Conservation (phyloP, 192 early-diverging fungal species). For the Coemansia sp. region DNA sequence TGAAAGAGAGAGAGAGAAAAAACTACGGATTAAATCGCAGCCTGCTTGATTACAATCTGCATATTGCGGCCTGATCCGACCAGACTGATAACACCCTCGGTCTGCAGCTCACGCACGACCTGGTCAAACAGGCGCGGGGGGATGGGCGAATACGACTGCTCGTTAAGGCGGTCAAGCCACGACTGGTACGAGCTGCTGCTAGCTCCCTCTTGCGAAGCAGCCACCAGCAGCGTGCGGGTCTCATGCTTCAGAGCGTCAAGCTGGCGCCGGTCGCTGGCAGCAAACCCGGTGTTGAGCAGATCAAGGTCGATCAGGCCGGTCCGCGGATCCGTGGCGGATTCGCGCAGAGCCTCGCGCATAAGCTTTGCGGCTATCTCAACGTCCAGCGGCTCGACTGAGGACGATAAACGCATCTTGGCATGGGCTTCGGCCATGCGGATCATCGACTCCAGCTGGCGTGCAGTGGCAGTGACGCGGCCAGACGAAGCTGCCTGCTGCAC, state of each 20-base stretch:
- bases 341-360: conserved; percentile 84
- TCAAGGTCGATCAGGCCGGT: conserved; percentile 95
- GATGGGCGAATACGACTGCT: conserved; percentile 50
- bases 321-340: conserved; percentile 86
- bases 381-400: conserved; percentile 71
- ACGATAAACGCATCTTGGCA: conserved; percentile 83
- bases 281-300: conserved; percentile 84
- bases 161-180: conserved; percentile 50
- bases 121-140: conserved; percentile 58
- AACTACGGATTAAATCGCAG: conserved; percentile 12
- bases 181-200: conserved; percentile 31
- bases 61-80: conserved; percentile 46
- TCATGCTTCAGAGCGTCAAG: conserved; percentile 49
- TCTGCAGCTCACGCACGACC: conserved; percentile 56
- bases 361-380: conserved; percentile 88
- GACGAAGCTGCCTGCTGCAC: conserved; percentile 32
- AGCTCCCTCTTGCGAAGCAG: conserved; percentile 13
- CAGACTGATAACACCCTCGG: conserved; percentile 50
- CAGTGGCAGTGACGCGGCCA: conserved; percentile 83
- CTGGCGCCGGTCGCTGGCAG: conserved; percentile 67
- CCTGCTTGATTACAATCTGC: conserved; percentile 48
- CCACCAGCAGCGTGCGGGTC: conserved; percentile 40
- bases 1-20: neutral
- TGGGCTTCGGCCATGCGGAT: conserved; percentile 92
- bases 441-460: conserved; percentile 95